phyloP scores from a whole-genome alignment of 202 grass and related monocot genomes.

The Elaeis oleifera region DNA sequence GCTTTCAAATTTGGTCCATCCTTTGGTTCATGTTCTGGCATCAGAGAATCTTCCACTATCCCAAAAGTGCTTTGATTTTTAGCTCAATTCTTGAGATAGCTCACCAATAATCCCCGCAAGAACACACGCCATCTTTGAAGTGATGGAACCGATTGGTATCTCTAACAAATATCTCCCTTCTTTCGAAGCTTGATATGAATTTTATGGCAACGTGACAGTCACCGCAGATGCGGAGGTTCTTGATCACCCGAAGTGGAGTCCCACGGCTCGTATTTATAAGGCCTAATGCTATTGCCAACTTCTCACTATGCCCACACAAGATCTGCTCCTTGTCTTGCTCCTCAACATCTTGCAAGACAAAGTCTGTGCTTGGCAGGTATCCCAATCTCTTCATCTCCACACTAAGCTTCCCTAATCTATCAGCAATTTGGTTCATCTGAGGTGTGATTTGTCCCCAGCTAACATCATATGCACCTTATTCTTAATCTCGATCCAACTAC shows the following conservation, averaged over 20 bases:
- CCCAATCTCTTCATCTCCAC: slow-evolving; percentile 50
- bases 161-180: slow-evolving; percentile 62
- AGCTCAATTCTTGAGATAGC: not conserved
- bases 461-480: slow-evolving; percentile 63
- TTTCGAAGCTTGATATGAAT: slow-evolving; percentile 54
- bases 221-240: slow-evolving; percentile 70
- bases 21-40: too few species aligned
- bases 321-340: slow-evolving; percentile 77
- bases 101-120: slow-evolving; percentile 83
- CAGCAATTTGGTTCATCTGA: slow-evolving; percentile 37
- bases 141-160: slow-evolving; percentile 79
- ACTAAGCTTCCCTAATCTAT: slow-evolving; percentile 51
- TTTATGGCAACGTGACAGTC: slow-evolving; percentile 74
- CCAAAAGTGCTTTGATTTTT: too few species aligned
- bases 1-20: too few species aligned
- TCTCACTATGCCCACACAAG: slow-evolving; percentile 67
- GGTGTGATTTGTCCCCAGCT: slow-evolving; percentile 56
- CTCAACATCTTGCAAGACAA: slow-evolving; percentile 69
- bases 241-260: slow-evolving; percentile 56
- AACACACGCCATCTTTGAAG: slow-evolving; percentile 71
- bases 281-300: slow-evolving; percentile 57
- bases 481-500: slow-evolving; percentile 74
- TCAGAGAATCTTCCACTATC: too few species aligned
- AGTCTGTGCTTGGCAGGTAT: slow-evolving; percentile 51
- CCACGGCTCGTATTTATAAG: slow-evolving; percentile 46